A percentile compares a stretch with the other conserved stretches of the same genome.
phyloP scores from a whole-genome alignment of 768 basidiomycete genomes.

The Auricularia cornea region DNA sequence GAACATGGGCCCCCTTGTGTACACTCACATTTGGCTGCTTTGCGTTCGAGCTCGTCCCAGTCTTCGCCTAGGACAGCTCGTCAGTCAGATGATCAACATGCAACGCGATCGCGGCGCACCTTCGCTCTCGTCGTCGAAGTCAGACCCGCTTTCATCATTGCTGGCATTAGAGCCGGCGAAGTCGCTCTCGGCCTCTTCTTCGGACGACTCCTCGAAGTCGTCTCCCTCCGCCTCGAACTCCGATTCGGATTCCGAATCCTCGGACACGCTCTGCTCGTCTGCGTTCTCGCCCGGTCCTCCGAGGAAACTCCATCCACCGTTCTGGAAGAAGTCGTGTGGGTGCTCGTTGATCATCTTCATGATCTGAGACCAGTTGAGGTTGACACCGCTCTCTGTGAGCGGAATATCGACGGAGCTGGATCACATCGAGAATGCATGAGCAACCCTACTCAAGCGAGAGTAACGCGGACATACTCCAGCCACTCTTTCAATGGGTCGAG shows the following conservation, averaged over 20 bases:
- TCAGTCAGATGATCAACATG: constrained; percentile 2
- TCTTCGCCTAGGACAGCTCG: constrained; percentile 51
- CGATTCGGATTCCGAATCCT: constrained; percentile 57
- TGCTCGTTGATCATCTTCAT: constrained; percentile 99
- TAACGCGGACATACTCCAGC: constrained; percentile 68
- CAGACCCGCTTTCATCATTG: constrained; percentile 56
- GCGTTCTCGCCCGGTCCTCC: constrained; percentile 51
- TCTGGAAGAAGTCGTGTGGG: constrained; percentile 90
- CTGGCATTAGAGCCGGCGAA: constrained; percentile 46
- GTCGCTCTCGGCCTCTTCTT: constrained; percentile 45
- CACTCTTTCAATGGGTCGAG: constrained; percentile 98
- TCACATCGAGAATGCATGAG: constrained; percentile 7
- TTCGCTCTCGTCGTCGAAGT: constrained; percentile 57
- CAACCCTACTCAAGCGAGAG: not conserved
- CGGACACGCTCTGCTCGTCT: constrained; percentile 37
- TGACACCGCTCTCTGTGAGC: constrained; percentile 91
- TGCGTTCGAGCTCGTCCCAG: constrained; percentile 92
- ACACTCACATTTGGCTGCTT: constrained; percentile 79
- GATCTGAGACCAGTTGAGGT: constrained; percentile 95
- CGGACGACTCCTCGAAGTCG: constrained; percentile 30
- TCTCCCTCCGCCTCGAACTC: constrained; percentile 51
- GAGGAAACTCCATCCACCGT: constrained; percentile 94
- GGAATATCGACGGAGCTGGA: constrained; percentile 92
- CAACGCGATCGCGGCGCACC: constrained; percentile 26
- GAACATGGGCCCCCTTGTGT: not conserved